Conservation (phyloP, 2,329 filamentous ascomycete genomes). For the Botrytis pseudocinerea region DNA sequence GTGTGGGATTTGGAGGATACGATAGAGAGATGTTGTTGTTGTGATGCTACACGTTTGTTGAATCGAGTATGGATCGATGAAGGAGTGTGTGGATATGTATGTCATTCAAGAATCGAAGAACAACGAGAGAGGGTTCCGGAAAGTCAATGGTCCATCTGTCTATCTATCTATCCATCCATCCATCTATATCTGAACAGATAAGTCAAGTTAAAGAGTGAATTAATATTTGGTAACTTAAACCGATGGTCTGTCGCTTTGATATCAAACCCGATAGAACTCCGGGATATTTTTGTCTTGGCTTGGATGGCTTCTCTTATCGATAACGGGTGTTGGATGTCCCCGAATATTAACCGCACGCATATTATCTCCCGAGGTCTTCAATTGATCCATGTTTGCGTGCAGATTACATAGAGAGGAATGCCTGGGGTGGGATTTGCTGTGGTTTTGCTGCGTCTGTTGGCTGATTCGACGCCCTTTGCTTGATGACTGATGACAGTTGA, state of each 20-base stretch:
- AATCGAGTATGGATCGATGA: too few relatives aligned
- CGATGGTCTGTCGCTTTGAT: background rate
- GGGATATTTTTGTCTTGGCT: background rate
- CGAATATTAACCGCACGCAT: background rate
- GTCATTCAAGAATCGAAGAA: background rate
- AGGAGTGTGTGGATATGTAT: background rate
- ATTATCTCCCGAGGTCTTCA: background rate
- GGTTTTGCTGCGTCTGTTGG: background rate
- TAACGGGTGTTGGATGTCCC: background rate
- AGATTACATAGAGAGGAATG: background rate
- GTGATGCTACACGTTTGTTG: too few relatives aligned
- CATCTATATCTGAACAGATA: background rate
- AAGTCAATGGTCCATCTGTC: background rate
- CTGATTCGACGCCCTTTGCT: background rate
- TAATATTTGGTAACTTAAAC: conserved; percentile 2
- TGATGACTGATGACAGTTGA: background rate
- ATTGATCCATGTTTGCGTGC: background rate
- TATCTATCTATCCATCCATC: background rate
- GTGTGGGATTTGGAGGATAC: background rate
- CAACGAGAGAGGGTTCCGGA: conserved; percentile 6
- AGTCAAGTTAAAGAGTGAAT: background rate
- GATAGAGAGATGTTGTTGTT: background rate
- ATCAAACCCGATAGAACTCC: background rate
- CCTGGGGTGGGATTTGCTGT: background rate
- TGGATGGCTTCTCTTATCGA: background rate